Base-by-base conservation (phyloP, 345 rosid species). In the Citropsis articulata region DNA sequence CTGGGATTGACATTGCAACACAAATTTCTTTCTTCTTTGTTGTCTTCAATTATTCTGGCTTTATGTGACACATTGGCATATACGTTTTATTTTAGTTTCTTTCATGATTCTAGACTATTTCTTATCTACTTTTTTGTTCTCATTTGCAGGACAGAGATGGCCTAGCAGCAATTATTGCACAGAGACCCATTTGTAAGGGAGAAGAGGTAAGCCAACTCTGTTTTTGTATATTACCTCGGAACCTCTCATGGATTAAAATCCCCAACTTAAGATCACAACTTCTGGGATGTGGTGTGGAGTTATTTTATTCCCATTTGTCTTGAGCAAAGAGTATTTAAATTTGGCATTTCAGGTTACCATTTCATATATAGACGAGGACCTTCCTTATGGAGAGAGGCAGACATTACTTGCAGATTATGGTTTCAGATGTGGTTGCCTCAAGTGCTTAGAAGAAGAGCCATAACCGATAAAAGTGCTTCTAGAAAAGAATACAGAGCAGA, bases 281-380 rank as follows among this genome's bases (percentile, higher is more conserved):
- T 13, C 10, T 13, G 5, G 27, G 12, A 5, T 69, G 22, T 25
- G 56, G 2, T 50, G 24, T 53, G 9, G 16, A 53, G 5, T 14
- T 28, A 24, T 2, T 53, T 21, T 9, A 19, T 9, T 19, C 9
- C 9, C 16, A 71, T 50, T 50, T 71, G 24, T 33, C 77, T 72
- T 42, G 22, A 48, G 33, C 21, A 50, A 36, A 56, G 50, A 63
- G 50, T 60, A 48, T 38, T 36, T 22, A 21, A 36, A 42, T 6
- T 31, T 77, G 65, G 56, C 27, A 24, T 40, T 88, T 66, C 85
- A 95, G 98, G 83, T 91, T 61, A 89, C 93, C 6, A 90, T 95
- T 78, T 95, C 98, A 62, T 95, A 92, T 82, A 87, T 93, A 78
- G 96, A 93, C 14, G 97, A 93, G 84, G 94, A 91, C 73, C 90